Conservation (phyloP, 768 basidiomycete genomes). For the Boletus pseudopeckii region DNA sequence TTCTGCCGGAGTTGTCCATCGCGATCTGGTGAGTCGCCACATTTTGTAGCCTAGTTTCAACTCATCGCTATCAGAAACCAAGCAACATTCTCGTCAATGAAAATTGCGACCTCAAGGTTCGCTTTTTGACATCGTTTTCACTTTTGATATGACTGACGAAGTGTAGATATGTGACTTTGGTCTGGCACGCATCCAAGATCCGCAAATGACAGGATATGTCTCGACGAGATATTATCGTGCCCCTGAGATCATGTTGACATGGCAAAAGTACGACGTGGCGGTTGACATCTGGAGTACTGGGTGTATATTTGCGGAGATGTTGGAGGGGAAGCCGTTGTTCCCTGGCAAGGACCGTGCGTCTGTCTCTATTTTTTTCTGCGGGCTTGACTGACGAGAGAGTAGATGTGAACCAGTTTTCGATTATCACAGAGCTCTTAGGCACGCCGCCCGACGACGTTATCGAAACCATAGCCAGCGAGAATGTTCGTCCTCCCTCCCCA, state of each 20-base stretch:
- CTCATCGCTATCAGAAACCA: constrained; percentile 65
- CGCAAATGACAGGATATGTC: constrained; percentile 99
- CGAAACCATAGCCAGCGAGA: constrained; percentile 96
- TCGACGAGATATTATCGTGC: constrained; percentile 99
- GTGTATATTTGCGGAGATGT: constrained; percentile 99
- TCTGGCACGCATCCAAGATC: constrained; percentile 96
- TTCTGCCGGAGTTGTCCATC: constrained; percentile 97
- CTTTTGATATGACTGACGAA: constrained; percentile 3
- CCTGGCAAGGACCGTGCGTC: constrained; percentile 98
- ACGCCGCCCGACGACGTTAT: constrained; percentile 99
- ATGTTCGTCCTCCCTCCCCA: constrained; percentile 51
- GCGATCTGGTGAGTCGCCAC: constrained; percentile 70
- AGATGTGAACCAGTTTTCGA: constrained; percentile 99
- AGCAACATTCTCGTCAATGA: constrained; percentile 99
- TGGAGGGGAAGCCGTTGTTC: constrained; percentile 97
- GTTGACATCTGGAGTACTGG: constrained; percentile 99
- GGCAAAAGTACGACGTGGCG: constrained; percentile 99
- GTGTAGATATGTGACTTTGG: constrained; percentile 96
- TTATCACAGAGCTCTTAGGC: constrained; percentile 96
- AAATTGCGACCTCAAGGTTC: constrained; percentile 96
- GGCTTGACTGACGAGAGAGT: constrained; percentile 6
- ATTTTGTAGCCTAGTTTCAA: background rate
- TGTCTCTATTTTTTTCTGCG: background rate
- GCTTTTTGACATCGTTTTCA: constrained; percentile 12
- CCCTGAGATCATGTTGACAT: constrained; percentile 99